Evolutionary conservation across 345 rosid species (phyloP), one percentile per base, ranked within the genome.

Genomic region (Carallia pectinifolia): DNA sequence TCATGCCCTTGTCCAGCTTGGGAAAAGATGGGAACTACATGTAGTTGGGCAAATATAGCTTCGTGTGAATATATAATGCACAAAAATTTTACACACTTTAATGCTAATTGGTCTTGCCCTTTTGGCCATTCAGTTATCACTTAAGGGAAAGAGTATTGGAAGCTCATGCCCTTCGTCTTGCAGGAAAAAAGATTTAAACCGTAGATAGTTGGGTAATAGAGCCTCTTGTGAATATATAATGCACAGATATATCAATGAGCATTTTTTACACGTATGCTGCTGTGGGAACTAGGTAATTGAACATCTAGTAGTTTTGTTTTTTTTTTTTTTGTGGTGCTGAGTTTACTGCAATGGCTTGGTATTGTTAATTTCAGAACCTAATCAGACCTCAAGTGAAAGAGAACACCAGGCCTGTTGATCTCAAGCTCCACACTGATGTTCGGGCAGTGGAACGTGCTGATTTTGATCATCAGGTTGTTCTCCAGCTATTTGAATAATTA

Each of bases 361-460:
- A 38, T 61, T 23, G 68, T 40, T 59, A 40, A 69, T 75, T 70
- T 61, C 87, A 95, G 97, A 81, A 71, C 68, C 79, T 84, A 74
- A 70, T 87, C 59, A 87, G 82, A 66, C 97, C 98, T 78, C 84
- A 78, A 4, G 89, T 89, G 63, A 96, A 86, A 79, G 98, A 87
- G 67, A 81, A 47, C 70, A 96, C 99, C 34, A 84, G 55, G 73
- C 93, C 97, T 1, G 4, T 86, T 10, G 97, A 90, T 76, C 77
- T 83, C 66, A 88, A 80, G 85, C 97, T 95, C 23, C 88, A 80
- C 71, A 86, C 81, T 72, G 97, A 96, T 63, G 27, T 90, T 61
- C 83, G 98, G 37, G 99, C 98, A 33, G 79, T 75, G 53, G 99
- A 90, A 75, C 94, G 97, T 3, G 90, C 96, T 48, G 98, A 88